These are phyloP conservation scores for Sarocladiaceae sp. DNA, from an alignment of 2,329 filamentous ascomycete genomes.

Conservation along the genomic window DNA sequence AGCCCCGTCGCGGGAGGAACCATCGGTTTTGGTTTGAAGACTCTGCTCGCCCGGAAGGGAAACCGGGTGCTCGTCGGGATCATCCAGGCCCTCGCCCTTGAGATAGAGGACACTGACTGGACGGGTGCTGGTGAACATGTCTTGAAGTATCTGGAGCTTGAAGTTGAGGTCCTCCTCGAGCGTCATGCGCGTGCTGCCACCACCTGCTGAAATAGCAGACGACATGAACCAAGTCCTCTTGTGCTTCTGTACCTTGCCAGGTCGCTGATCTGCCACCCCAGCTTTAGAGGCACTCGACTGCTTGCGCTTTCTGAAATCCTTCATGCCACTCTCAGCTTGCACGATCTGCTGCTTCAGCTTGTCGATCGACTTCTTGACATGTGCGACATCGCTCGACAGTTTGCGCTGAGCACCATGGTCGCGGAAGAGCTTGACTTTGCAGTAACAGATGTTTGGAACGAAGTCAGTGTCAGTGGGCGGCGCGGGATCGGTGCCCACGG, in stretches of 20 bases:
- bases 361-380: slow-evolving; percentile 94
- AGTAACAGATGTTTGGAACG: slow-evolving; percentile 73
- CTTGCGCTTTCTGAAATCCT: slow-evolving; percentile 61
- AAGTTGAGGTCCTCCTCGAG: slow-evolving; percentile 70
- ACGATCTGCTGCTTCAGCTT: slow-evolving; percentile 91
- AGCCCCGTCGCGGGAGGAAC: slow-evolving; percentile 34
- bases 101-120: slow-evolving; percentile 74
- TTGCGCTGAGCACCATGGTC: slow-evolving; percentile 95
- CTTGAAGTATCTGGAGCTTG: slow-evolving; percentile 71
- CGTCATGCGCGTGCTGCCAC: slow-evolving; percentile 36
- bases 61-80: slow-evolving; percentile 74
- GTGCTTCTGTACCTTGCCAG: slow-evolving; percentile 82
- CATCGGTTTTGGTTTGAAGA: slow-evolving; percentile 49
- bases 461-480: slow-evolving; percentile 38
- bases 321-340: slow-evolving; percentile 64
- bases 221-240: slow-evolving; percentile 95
- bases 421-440: slow-evolving; percentile 94
- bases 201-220: slow-evolving; percentile 57
- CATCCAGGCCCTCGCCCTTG: slow-evolving; percentile 69
- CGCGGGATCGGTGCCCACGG: slow-evolving; percentile 44
- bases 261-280: slow-evolving; percentile 50
- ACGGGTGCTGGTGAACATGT: slow-evolving; percentile 82
- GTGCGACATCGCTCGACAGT: slow-evolving; percentile 86
- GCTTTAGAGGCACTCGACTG: slow-evolving; percentile 38
- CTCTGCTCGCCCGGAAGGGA: slow-evolving; percentile 61